Conservation (phyloP, 768 basidiomycete genomes). For the Suillus discolor region DNA sequence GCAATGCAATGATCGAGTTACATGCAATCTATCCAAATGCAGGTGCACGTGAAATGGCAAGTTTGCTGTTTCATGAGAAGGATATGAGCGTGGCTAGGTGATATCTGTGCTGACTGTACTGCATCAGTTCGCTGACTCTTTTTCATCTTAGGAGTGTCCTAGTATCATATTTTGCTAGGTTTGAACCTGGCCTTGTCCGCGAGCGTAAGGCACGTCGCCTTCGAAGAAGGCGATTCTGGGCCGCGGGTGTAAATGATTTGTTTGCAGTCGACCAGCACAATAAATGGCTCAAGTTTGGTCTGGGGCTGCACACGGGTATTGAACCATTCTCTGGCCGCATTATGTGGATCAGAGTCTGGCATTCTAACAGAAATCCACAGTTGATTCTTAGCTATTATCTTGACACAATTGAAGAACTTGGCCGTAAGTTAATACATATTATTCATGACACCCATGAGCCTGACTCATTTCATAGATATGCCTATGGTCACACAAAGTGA, state of each 20-base stretch:
- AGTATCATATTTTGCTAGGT: constrained; percentile 1
- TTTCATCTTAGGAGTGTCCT: constrained; percentile 12
- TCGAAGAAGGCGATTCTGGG: constrained; percentile 33
- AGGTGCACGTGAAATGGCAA: constrained; percentile 28
- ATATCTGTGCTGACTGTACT: background rate
- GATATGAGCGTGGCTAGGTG: constrained; percentile 18
- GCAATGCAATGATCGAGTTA: constrained; percentile 19
- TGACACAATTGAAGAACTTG: constrained; percentile 22
- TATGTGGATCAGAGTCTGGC: constrained; percentile 45
- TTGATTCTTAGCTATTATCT: constrained; percentile 40
- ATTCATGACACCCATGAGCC: too few species aligned
- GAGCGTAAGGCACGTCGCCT: constrained; percentile 7
- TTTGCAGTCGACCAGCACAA: constrained; percentile 46
- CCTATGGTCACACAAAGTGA: constrained; percentile 48
- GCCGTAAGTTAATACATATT: constrained; percentile 14
- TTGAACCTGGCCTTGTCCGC: constrained; percentile 26
- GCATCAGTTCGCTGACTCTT: too few species aligned
- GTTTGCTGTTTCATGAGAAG: constrained; percentile 27
- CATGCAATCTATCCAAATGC: constrained; percentile 26
- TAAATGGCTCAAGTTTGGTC: constrained; percentile 44
- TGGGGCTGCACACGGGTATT: constrained; percentile 37
- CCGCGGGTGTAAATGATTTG: constrained; percentile 44
- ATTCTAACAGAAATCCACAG: constrained; percentile 40
- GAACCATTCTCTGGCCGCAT: constrained; percentile 39
- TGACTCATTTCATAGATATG: constrained; percentile 25